A percentile compares a stretch with the other conserved stretches of the same genome.
Evolutionary conservation across 345 rosid genomes (phyloP).

Genomic region (Moricandia arvensis): DNA sequence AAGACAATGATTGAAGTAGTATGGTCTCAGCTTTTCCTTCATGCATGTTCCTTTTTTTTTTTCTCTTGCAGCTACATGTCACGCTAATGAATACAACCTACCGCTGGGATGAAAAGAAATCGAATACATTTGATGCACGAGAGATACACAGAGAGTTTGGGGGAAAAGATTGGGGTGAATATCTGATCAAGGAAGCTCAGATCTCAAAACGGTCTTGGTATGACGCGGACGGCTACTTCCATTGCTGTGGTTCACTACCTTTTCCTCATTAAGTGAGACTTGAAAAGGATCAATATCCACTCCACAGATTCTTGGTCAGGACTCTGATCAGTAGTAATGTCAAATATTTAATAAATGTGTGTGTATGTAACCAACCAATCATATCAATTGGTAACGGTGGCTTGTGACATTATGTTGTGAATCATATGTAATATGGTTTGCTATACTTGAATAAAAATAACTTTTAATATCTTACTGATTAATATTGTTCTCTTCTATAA

Average conservation of each 20-base stretch:
- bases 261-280: conserved; percentile 45
- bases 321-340: conserved; percentile 17
- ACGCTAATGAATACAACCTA: conserved; percentile 75
- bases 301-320: not conserved
- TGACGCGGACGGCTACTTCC: conserved; percentile 68
- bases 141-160: conserved; percentile 62
- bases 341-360: conserved; percentile 1
- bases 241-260: conserved; percentile 75
- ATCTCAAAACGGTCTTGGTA: conserved; percentile 67
- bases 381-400: not conserved
- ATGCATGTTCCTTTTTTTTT: not conserved
- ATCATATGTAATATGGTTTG: not conserved
- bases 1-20: not conserved
- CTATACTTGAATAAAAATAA: not conserved
- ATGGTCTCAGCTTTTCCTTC: not conserved
- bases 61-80: conserved; percentile 78
- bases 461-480: not conserved
- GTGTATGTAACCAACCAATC: not conserved
- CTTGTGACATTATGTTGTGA: not conserved
- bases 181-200: conserved; percentile 83
- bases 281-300: not conserved
- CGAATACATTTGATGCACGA: conserved; percentile 59
- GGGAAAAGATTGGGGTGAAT: conserved; percentile 73
- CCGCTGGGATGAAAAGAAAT: conserved; percentile 37
- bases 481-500: not conserved